phyloP scores from a whole-genome alignment of 2,329 filamentous ascomycete species.

The Phaeomoniella chlamydospora region DNA sequence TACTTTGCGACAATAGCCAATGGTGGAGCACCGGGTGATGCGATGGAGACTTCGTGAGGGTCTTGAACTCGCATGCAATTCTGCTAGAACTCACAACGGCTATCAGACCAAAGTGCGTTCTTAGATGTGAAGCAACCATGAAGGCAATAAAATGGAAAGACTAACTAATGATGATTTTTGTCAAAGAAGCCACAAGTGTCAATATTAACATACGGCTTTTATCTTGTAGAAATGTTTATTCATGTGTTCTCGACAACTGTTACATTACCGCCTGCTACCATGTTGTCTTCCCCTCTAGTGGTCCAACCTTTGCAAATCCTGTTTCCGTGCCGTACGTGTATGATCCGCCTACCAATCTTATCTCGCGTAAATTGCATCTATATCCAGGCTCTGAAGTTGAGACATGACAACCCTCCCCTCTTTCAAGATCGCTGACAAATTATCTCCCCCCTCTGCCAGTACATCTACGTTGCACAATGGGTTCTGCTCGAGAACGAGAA shows the following conservation, averaged over 20 bases:
- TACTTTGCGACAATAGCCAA: slow-evolving; percentile 92
- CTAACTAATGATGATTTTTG: not conserved
- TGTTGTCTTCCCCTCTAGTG: too few species aligned
- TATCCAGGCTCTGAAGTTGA: slow-evolving; percentile 1
- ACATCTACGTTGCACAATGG: slow-evolving; percentile 41
- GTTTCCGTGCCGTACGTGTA: too few species aligned
- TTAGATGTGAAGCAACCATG: not conserved
- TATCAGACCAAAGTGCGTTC: slow-evolving; percentile 13
- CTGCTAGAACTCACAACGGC: too few species aligned
- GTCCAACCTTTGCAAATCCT: too few species aligned
- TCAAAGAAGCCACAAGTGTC: not conserved
- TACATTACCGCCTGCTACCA: too few species aligned
- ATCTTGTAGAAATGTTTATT: not conserved
- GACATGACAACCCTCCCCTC: slow-evolving; percentile 33
- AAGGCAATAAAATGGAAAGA: not conserved
- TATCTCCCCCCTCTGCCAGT: slow-evolving; percentile 29
- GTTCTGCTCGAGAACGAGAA: slow-evolving; percentile 37
- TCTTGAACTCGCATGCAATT: too few species aligned
- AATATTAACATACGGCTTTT: too few species aligned
- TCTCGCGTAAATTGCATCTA: slow-evolving; percentile 6
- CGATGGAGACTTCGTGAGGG: slow-evolving; percentile 37
- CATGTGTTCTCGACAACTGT: not conserved
- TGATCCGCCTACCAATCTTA: not conserved
- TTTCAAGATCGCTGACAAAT: slow-evolving; percentile 37
- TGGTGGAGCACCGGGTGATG: slow-evolving; percentile 33